A percentile compares a stretch with the other conserved stretches of the same genome.
Evolutionary conservation across 2,329 filamentous ascomycete genomes (phyloP).

Genomic region (Cercospora janseana): DNA sequence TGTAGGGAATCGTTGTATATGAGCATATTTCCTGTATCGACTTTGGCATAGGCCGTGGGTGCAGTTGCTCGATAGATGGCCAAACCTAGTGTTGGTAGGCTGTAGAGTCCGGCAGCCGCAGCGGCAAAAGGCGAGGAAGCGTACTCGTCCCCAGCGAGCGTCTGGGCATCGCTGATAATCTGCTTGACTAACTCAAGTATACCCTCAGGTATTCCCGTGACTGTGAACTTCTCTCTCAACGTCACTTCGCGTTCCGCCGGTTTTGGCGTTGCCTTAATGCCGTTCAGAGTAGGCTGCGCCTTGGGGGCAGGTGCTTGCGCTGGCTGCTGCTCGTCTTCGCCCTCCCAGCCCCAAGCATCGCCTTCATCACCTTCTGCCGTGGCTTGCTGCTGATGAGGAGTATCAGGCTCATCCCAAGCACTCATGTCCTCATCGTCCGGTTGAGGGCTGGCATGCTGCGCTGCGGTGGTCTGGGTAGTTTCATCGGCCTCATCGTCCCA

Average conservation of each 20-base stretch:
- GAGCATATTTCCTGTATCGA: slow-evolving; percentile 59
- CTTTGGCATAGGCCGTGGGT: slow-evolving; percentile 67
- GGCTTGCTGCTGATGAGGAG: slow-evolving; percentile 23
- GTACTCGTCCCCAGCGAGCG: slow-evolving; percentile 54
- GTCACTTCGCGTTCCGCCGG: slow-evolving; percentile 52
- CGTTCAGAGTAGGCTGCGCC: slow-evolving; percentile 28
- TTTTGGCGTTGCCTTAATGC: slow-evolving; percentile 27
- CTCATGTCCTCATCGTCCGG: slow-evolving; percentile 49
- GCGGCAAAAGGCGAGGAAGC: slow-evolving; percentile 58
- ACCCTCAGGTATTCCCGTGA: slow-evolving; percentile 81
- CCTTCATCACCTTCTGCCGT: slow-evolving; percentile 62
- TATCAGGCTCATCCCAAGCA: slow-evolving; percentile 46
- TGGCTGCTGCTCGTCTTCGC: slow-evolving; percentile 52
- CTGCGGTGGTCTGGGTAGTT: slow-evolving; percentile 27
- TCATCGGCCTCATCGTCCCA: slow-evolving; percentile 43
- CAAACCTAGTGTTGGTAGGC: slow-evolving; percentile 67
- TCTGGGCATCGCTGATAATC: slow-evolving; percentile 47
- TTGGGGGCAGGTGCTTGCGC: slow-evolving; percentile 29
- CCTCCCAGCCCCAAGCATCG: slow-evolving; percentile 88
- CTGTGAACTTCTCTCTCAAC: slow-evolving; percentile 79
- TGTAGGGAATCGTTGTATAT: slow-evolving; percentile 64
- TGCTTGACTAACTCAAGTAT: slow-evolving; percentile 67
- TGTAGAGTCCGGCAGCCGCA: slow-evolving; percentile 68
- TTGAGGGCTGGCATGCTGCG: slow-evolving; percentile 35
- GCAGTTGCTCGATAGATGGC: slow-evolving; percentile 79